These are phyloP conservation scores for Fusarium sp. DNA, from an alignment of 2,329 filamentous ascomycete genomes.

Conservation along the genomic window DNA sequence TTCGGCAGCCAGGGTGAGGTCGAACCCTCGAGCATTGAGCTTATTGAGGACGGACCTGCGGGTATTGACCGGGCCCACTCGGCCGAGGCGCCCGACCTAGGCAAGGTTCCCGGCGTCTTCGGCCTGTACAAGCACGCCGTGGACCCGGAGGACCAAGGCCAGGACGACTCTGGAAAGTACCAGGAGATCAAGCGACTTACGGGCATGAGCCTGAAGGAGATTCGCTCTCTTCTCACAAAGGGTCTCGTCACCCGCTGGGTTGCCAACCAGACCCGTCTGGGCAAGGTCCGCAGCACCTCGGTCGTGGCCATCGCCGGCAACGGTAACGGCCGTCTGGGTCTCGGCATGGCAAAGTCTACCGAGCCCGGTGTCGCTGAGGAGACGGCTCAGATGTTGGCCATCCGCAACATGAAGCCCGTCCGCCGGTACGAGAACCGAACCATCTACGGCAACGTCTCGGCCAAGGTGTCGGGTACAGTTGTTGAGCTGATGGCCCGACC, in stretches of 20 bases:
- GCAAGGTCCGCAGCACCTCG: conserved; percentile 86
- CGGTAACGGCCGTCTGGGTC: conserved; percentile 83
- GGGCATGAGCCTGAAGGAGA: conserved; percentile 65
- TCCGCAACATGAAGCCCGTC: conserved; percentile 94
- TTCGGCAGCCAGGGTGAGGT: conserved; percentile 48
- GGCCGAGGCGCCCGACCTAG: conserved; percentile 62
- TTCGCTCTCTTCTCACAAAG: conserved; percentile 73
- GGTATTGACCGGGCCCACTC: conserved; percentile 53
- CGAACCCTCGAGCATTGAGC: conserved; percentile 51
- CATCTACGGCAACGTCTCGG: conserved; percentile 85
- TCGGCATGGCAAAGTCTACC: conserved; percentile 90
- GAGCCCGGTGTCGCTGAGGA: conserved; percentile 75
- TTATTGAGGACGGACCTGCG: conserved; percentile 53
- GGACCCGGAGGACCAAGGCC: conserved; percentile 63
- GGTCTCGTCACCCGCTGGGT: conserved; percentile 80
- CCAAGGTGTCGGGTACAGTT: conserved; percentile 89
- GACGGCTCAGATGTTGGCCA: conserved; percentile 84
- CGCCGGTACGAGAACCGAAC: conserved; percentile 91
- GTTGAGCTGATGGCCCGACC: conserved; percentile 85
- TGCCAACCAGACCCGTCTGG: conserved; percentile 93
- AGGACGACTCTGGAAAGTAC: conserved; percentile 64
- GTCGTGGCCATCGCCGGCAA: conserved; percentile 88
- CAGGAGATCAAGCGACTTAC: conserved; percentile 66
- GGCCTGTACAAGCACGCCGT: conserved; percentile 62
- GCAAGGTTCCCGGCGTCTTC: conserved; percentile 65